Evolutionary conservation across 768 basidiomycete genomes (phyloP).

Genomic region (Phlegmacium glaucopus): DNA sequence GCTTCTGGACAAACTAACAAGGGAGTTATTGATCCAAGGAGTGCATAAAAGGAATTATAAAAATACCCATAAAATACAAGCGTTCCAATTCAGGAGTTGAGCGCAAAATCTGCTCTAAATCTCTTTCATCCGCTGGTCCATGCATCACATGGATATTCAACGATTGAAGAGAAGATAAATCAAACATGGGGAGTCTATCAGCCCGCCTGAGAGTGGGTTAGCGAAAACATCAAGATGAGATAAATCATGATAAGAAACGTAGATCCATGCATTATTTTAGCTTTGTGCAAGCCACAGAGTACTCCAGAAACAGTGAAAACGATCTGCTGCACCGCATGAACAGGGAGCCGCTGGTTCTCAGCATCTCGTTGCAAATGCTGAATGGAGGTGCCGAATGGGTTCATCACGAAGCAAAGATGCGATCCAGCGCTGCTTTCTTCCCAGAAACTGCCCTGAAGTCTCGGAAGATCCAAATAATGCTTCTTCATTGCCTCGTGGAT

Average conservation of each 20-base stretch:
- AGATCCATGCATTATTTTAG: slow-evolving; percentile 16
- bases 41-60: no score
- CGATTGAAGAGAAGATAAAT: no score
- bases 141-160: no score
- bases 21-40: no score
- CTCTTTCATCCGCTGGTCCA: no score
- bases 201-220: background rate
- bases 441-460: slow-evolving; percentile 7
- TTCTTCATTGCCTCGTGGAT: slow-evolving; percentile 5
- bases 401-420: slow-evolving; percentile 9
- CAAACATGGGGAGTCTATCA: no score
- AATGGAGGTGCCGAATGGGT: slow-evolving; percentile 5
- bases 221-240: background rate
- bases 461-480: slow-evolving; percentile 1
- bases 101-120: no score
- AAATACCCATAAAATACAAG: no score
- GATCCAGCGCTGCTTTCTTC: slow-evolving; percentile 8
- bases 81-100: no score
- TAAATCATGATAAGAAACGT: background rate
- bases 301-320: slow-evolving; percentile 2
- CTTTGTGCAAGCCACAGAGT: slow-evolving; percentile 1
- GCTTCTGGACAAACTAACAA: no score
- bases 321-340: slow-evolving; percentile 11
- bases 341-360: slow-evolving; percentile 6
- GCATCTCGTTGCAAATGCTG: slow-evolving; percentile 3